Evolutionary conservation across 164 flowering plant species (phyloP), one percentile per base, ranked within the genome.

Genomic region (Saururus chinensis): DNA sequence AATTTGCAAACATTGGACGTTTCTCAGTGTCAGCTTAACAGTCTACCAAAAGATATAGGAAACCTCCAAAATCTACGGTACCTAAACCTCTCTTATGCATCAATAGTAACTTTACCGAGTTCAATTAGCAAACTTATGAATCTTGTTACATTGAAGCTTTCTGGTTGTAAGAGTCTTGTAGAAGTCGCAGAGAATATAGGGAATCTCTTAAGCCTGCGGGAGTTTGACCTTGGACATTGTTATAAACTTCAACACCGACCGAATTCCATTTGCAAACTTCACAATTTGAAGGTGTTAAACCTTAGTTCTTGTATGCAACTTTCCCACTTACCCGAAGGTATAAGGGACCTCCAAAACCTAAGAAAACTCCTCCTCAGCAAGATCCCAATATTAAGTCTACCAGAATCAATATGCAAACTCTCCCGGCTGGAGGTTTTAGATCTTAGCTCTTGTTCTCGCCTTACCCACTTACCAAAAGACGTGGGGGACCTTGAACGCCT

Each of bases 401-500:
- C 37, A 6, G 37, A 30, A 30, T 30, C 37, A 2, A 30, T 30
- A 30, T 30, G 37, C 37, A 2, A 30, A 30, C 37, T 30, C 37
- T 30, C 4, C 37, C 2, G 6, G 4, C 6, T 30, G 37, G 4
- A 30, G 37, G 37, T 30, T 2, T 30, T 30, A 2, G 5, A 0
- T 10, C 23, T 11, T 13, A 53, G 59, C 53, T 7, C 24, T 7
- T 9, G 1, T 61, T 0, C 19, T 64, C 4, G 60, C 60, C 52
- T 68, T 64, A 5, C 64, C 64, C 23, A 9, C 35, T 48, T 64
- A 30, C 69, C 69, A 16, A 55, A 21, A 13, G 54, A 49, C 14
- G 53, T 60, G 19, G 30, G 40, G 4, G 60, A 16, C 26, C 53
- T 66, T 4, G 22, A 19, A 6, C 53, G 55, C 54, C 22, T 66